Evolutionary conservation across 1,139 yeast species (phyloP), one percentile per base, ranked within the genome.

Genomic region (Saccharomyces hybrid): DNA sequence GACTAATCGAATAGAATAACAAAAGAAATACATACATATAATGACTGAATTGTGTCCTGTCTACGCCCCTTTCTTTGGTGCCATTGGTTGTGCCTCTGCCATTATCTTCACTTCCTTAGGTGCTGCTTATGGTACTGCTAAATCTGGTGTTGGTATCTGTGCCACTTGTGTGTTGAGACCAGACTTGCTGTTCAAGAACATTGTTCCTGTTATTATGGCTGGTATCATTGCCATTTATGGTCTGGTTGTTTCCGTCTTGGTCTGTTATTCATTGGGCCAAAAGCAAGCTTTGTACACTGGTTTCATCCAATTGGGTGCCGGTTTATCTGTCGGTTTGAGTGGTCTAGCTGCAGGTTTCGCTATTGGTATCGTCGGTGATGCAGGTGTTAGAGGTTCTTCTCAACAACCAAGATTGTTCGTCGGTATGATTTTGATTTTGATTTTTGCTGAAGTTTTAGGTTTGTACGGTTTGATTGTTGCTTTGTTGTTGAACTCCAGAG

Each of bases 161-260:
- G 99, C 97, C 72, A 90, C 97, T 64, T 88, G 96, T 76, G 97
- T 91, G 60, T 80, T 93, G 73, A 88, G 97, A 82, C 99, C 99
- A 62, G 98, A 93, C 73, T 81, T 89, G 74, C 82, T 86, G 76
- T 95, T 90, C 64, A 87, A 82, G 75, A 86, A 84, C 74, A 84
- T 88, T 70, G 95, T 95, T 62, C 99, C 99, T 59, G 99, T 95
- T 65, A 86, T 95, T 77, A 91, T 95, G 97, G 96, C 98, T 61
- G 99, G 99, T 88, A 95, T 95, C 73, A 88, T 95, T 76, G 97
- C 99, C 73, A 95, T 95, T 77, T 95, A 95, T 73, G 99, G 99
- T 55, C 81, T 95, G 71, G 99, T 95, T 59, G 98, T 95, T 59
- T 86, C 97, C 26, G 99, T 95, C 58, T 81, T 95, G 73, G 93